Base-by-base conservation (phyloP, 768 basidiomycete genomes). In the Gloeophyllum trabeum region DNA sequence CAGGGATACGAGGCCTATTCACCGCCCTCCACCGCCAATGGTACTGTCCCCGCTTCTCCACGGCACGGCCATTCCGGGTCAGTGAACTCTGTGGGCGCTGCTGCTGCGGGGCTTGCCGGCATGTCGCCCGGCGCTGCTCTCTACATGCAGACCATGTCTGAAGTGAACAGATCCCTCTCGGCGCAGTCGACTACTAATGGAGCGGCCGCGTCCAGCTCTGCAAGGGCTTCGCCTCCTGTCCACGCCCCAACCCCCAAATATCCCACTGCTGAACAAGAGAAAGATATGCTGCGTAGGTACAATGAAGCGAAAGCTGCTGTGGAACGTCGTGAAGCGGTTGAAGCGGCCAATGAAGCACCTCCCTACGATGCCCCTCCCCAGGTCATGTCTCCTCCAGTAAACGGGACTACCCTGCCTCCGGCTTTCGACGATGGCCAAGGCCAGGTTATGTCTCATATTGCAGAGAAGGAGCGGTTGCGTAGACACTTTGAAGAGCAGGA, bases 271-370 rank as follows among this genome's bases (percentile, higher is more conserved):
- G 79, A 77, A 46, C 71, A 83, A 53, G 86, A 89, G 59, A 88
- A 88, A 54, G 80, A 73, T 2, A 79, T 79, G 19, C 53, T 87
- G 43, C 66, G 56, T 48, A 64, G 76, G 45, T 89, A 84, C 53
- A 67, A 80, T 23, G 75, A 83, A 40, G 85, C 85, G 0, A 83
- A 76, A 54, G 63, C 64, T 37, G 84, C 85, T 4, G 84, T 86
- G 13, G 75, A 75, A 34, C 69, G 75, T 16, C 49, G 51, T 26
- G 54, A 48, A 32, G 49, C 46, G 24, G 38, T 36, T 19, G 40
- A 41, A 25, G 44, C 48, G 34, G 45, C 46, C 18, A 32, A 44
- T 24, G 26, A 46, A 43, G 42, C 45, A 14, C 67, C 51, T 4
- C 81, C 79, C 2, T 82, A 82, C 46, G 78, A 84, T 30, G 65